Evolutionary conservation across 2,329 filamentous ascomycete genomes (phyloP).

Genomic region (Sclerotinia borealis): DNA sequence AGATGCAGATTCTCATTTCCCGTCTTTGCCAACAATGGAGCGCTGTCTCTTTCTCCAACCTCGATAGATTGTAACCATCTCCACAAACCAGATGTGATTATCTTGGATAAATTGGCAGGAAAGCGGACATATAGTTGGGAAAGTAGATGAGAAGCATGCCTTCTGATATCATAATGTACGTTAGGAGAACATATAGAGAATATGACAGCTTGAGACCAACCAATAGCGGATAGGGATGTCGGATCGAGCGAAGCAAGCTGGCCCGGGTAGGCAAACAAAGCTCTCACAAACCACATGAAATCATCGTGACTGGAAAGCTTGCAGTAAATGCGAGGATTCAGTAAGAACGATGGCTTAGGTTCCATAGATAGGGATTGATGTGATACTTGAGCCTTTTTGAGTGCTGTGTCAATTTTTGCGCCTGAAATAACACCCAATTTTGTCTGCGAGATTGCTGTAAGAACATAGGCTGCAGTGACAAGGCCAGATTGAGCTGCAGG

Average conservation of each 20-base stretch:
- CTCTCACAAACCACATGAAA: constrained; percentile 66
- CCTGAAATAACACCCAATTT: constrained; percentile 48
- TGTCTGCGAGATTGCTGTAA: constrained; percentile 54
- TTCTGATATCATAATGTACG: constrained; percentile 56
- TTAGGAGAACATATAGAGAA: constrained; percentile 63
- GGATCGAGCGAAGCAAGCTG: constrained; percentile 43
- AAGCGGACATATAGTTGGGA: constrained; percentile 57
- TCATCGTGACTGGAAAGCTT: constrained; percentile 74
- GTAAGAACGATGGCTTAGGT: constrained; percentile 81
- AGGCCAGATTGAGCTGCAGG: constrained; percentile 75
- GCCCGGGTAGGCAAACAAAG: constrained; percentile 57
- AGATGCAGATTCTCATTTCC: constrained; percentile 58
- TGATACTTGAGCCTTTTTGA: constrained; percentile 57
- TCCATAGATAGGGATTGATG: constrained; percentile 62
- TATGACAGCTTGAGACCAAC: constrained; percentile 84
- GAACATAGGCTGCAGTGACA: constrained; percentile 72
- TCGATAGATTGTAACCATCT: constrained; percentile 66
- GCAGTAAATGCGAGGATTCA: constrained; percentile 78
- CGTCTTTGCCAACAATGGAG: constrained; percentile 58
- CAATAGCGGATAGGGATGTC: constrained; percentile 47
- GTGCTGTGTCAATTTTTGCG: constrained; percentile 48
- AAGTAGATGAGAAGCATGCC: constrained; percentile 55
- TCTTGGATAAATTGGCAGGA: constrained; percentile 51
- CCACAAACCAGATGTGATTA: constrained; percentile 72
- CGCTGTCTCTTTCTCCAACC: constrained; percentile 69